A percentile compares a stretch with the other conserved stretches of the same genome.
Evolutionary conservation across 148 eudicot species (phyloP).

Genomic region (Fallopia convolvulus): DNA sequence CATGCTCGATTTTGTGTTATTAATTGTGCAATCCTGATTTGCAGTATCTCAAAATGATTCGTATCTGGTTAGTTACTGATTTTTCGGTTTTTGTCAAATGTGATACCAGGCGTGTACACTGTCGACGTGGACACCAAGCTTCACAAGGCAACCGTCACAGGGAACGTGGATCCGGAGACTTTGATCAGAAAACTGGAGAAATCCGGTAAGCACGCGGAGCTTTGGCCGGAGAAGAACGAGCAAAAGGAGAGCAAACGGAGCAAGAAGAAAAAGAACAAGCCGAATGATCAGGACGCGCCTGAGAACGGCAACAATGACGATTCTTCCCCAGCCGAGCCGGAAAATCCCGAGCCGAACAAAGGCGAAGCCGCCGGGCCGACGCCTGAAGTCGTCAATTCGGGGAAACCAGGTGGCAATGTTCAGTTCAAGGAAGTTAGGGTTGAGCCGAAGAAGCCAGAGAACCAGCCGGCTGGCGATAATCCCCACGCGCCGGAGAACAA

Average conservation of each 20-base stretch:
- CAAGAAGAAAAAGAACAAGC: constrained; percentile 27
- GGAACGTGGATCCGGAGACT: constrained; percentile 50
- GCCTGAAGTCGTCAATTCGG: constrained; percentile 8
- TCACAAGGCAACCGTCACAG: constrained; percentile 54
- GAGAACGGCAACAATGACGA: constrained; percentile 10
- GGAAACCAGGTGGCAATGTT: neutral
- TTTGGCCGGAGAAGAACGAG: constrained; percentile 36
- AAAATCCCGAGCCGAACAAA: constrained; percentile 14
- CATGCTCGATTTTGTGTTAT: neutral
- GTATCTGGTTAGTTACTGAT: neutral
- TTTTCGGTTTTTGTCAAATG: neutral
- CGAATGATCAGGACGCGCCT: constrained; percentile 17
- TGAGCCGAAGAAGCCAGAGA: constrained; percentile 14
- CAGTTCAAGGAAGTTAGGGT: constrained; percentile 11
- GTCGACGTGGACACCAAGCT: constrained; percentile 47
- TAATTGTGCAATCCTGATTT: neutral
- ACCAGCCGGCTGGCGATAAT: neutral
- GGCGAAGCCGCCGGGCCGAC: neutral
- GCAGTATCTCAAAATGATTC: neutral
- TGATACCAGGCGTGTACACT: constrained; percentile 48
- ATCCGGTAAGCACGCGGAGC: constrained; percentile 68
- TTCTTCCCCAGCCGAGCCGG: neutral
- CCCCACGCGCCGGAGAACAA: neutral
- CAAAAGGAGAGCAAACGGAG: constrained; percentile 13
- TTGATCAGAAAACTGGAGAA: constrained; percentile 52